Evolutionary conservation across 2,329 filamentous ascomycete species (phyloP), one percentile per base, ranked within the genome.

Genomic region (Periconia sp.): DNA sequence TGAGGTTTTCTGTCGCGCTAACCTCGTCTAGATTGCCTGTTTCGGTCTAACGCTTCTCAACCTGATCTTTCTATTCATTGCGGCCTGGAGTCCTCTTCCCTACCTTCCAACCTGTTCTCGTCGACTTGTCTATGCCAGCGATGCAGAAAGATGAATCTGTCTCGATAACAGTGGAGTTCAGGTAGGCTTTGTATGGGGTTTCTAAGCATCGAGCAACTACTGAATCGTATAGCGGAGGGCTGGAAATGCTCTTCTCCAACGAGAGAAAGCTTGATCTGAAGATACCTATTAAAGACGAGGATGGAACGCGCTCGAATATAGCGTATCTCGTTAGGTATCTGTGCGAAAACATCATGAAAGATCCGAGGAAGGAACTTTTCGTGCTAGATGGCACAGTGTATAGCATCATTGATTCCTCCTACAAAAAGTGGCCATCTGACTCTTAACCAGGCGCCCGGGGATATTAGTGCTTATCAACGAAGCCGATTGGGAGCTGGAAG

Each of bases 391-490:
- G 81, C 59, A 85, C 91, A 61, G 86, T 97, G 92, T 96, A 83
- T 68, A 90, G n/a, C n/a, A n/a, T n/a, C 83, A 1, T 25, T 11
- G 25, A 13, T 12, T 6, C 5, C 13, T 9, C 11, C 32, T 40
- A 12, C 15, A 16, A 28, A 22, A 4, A 17, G 7, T 17, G 10
- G 5, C 12, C 3, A 26, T 19, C 6, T 19, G 1, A 6, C 13
- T 9, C 38, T 45, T 34, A 29, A n/a, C 18, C 43, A 97, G 92
- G 48, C 91, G 94, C 39, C 94, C 94, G 4, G 94, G 94, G 3
- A 96, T 99, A 68, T 82, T 99, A 30, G 92, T 96, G 19, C 79
- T 99, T 43, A 95, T 99, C 70, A 99, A 99, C 67, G 94, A 99
- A 60, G 89, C 91, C 18, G 94, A 99, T 70, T 99, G 94, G 94